Evolutionary conservation across 371 early-diverging fungal genomes (phyloP), one percentile per base, ranked within the genome.

Genomic region (Batkoa obscura): DNA sequence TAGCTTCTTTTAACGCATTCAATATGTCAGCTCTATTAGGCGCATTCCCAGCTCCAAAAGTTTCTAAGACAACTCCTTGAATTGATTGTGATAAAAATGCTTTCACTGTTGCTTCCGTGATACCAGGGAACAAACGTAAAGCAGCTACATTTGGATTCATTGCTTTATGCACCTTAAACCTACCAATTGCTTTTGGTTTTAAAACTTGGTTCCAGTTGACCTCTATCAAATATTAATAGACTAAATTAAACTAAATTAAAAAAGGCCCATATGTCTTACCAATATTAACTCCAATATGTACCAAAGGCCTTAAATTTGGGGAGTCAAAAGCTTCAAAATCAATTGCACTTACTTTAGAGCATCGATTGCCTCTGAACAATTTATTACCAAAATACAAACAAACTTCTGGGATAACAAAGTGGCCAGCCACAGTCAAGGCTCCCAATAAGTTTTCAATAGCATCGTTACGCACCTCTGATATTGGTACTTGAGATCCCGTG

Each of bases 381-480:
- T 88, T 88, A 67, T 96, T 84, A 61, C 80, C 78, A 66, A 98
- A 98, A 69, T 89, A 96, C 9, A 98, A 73, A 9, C 80, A 70
- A 4, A 96, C 97, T 67, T 98, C 97, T 1, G 98, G 96, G 58
- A 98, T 95, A 15, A 91, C 86, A 76, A 88, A 96, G 63, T 98
- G 96, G 0, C 96, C 94, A 30, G 90, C 90, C 58, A 89, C 79
- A 2, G 86, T 86, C 15, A 90, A 66, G 0, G 90, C 86, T 2
- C 94, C 91, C 4, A 98, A 68, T 8, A 98, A 69, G 61, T 98
- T 98, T 46, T 96, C 94, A 2, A 91, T 83, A 3, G 92, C 96
- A 67, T 98, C 98, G 67, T 90, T 98, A 51, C 96, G 81, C 12
- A 94, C 85, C 67, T 98, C 97, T 4, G 95, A 83, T 52, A 98